Conservation (phyloP, 805 yeast species). For the Saturnispora saitoi region DNA sequence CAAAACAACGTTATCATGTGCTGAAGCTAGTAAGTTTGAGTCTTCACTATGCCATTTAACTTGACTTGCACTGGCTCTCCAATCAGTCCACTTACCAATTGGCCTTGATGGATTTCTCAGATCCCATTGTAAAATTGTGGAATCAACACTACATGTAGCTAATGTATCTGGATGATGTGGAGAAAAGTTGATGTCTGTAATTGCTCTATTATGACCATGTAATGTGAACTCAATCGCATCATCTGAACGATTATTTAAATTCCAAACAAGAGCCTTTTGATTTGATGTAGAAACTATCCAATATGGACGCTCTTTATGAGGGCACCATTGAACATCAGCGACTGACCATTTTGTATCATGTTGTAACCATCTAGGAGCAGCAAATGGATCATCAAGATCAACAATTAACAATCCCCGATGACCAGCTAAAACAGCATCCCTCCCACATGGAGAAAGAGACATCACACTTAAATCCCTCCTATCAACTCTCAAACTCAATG, state of each 20-base stretch:
- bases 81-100: constrained; percentile 81
- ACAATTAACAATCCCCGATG: constrained; percentile 77
- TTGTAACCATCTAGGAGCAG: constrained; percentile 89
- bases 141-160: constrained; percentile 91
- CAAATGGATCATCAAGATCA: constrained; percentile 93
- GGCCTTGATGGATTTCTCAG: constrained; percentile 52
- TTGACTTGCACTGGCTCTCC: constrained; percentile 92
- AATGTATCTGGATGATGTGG: constrained; percentile 76
- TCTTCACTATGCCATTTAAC: constrained; percentile 86
- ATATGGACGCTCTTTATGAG: constrained; percentile 72
- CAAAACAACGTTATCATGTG: constrained; percentile 73
- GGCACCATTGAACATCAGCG: constrained; percentile 98
- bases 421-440: constrained; percentile 89
- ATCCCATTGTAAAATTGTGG: constrained; percentile 86
- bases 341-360: constrained; percentile 97
- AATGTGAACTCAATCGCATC: constrained; percentile 51
- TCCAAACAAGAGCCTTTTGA: constrained; percentile 95
- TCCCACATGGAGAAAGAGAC: constrained; percentile 79
- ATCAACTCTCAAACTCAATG: constrained; percentile 79
- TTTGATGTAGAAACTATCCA: constrained; percentile 94
- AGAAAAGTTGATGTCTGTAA: constrained; percentile 91
- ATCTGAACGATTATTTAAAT: constrained; percentile 46
- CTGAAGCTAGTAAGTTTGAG: constrained; percentile 69
- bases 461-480: constrained; percentile 82
- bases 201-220: constrained; percentile 88